phyloP scores from a whole-genome alignment of 495 filamentous ascomycete species.

The Trichodelitschia bisporula region DNA sequence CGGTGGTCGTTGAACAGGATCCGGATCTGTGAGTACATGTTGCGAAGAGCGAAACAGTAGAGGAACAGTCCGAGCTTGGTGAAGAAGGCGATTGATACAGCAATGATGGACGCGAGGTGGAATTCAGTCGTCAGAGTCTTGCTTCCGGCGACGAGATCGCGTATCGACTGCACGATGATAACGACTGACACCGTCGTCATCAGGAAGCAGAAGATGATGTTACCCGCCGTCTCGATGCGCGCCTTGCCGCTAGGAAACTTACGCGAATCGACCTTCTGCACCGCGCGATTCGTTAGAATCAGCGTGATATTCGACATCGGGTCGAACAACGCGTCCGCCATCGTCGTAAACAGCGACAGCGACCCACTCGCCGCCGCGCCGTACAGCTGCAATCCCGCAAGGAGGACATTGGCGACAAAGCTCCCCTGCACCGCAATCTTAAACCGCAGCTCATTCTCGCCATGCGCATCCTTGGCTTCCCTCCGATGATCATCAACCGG shows the following conservation, averaged over 20 bases:
- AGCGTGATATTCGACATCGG: conserved; percentile 76
- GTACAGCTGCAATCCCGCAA: conserved; percentile 67
- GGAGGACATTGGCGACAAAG: conserved; percentile 57
- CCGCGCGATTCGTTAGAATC: conserved; percentile 68
- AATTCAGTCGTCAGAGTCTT: conserved; percentile 24
- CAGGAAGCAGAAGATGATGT: conserved; percentile 91
- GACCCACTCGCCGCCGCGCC: conserved; percentile 67
- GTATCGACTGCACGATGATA: conserved; percentile 63
- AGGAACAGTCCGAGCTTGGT: conserved; percentile 70
- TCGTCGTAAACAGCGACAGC: conserved; percentile 88
- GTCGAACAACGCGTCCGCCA: conserved; percentile 93
- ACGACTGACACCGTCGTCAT: conserved; percentile 84
- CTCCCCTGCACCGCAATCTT: conserved; percentile 81
- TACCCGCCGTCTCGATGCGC: conserved; percentile 84
- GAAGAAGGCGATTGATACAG: conserved; percentile 59
- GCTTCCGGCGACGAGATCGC: conserved; percentile 30
- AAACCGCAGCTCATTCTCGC: conserved; percentile 59
- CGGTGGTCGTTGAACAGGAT: conserved; percentile 50
- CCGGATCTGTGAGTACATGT: conserved; percentile 71
- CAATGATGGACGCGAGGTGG: conserved; percentile 66
- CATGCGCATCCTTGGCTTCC: conserved; percentile 53
- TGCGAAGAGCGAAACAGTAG: conserved; percentile 77
- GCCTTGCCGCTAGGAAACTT: conserved; percentile 88
- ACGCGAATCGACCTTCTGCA: conserved; percentile 66
- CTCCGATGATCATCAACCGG: conserved; percentile 76